These are phyloP conservation scores for Dothideomycetidae sp. DNA, from an alignment of 2,329 filamentous ascomycete species.

Conservation along the genomic window DNA sequence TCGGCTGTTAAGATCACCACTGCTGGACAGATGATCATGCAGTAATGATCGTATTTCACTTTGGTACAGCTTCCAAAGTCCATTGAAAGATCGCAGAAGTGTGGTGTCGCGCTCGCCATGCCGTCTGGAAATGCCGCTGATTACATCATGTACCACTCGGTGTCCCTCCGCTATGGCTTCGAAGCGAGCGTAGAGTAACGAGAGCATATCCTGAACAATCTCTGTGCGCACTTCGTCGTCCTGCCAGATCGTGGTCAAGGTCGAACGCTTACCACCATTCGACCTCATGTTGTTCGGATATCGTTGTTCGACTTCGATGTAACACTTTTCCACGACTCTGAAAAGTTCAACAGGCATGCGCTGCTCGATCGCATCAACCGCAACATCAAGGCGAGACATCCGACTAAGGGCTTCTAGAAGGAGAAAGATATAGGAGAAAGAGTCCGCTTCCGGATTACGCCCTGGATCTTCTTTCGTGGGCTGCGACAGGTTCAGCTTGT, in stretches of 20 bases:
- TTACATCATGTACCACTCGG: conserved; percentile 81
- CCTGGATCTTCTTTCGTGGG: conserved; percentile 71
- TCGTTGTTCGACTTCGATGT: conserved; percentile 81
- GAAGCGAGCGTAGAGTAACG: conserved; percentile 89
- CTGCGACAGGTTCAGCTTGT: conserved; percentile 39
- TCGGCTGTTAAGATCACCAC: conserved; percentile 56
- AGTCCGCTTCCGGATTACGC: conserved; percentile 88
- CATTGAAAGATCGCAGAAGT: conserved; percentile 79
- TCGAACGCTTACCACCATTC: conserved; percentile 28
- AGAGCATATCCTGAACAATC: conserved; percentile 81
- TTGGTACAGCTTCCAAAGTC: conserved; percentile 94
- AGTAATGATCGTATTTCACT: conserved; percentile 91
- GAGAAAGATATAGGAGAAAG: conserved; percentile 81
- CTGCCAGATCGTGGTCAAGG: conserved; percentile 20
- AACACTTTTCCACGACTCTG: conserved; percentile 84
- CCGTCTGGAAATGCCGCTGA: conserved; percentile 69
- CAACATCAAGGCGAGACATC: conserved; percentile 69
- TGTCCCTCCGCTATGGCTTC: conserved; percentile 95
- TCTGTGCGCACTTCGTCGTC: conserved; percentile 50
- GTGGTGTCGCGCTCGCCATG: conserved; percentile 52
- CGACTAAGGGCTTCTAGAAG: conserved; percentile 83
- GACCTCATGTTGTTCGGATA: conserved; percentile 64
- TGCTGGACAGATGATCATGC: conserved; percentile 91
- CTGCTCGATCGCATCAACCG: conserved; percentile 83
- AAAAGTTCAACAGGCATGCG: conserved; percentile 88